Base-by-base conservation (phyloP, 2,329 filamentous ascomycete species). In the Paecilomyces sp. region DNA sequence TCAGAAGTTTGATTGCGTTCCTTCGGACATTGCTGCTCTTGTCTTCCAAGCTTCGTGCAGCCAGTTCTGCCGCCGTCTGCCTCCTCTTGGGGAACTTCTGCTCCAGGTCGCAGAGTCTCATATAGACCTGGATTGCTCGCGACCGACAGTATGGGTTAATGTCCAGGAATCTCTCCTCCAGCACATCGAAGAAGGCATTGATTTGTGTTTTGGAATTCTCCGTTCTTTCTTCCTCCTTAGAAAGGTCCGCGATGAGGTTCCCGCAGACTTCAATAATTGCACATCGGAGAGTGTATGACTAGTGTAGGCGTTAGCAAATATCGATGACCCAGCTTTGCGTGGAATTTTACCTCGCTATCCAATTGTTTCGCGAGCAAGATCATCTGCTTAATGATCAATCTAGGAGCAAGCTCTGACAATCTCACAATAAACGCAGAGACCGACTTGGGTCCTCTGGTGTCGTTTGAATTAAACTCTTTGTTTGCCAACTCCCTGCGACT, bases 401-500 rank as follows among this genome's bases (percentile, higher is more conserved):
- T 86, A 3, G 95, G 94, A 2, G 90, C 89, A 61, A 99, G 82
- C 72, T 97, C 94, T 0, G 94, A 97, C 30, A 99, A 83, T 71
- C 93, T 96, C 60, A 92, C 85, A 66, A 99, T 89, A 70, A 99
- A 99, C 0, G 90, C 85, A 13, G 94, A 97, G 7, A 97, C 91
- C 0, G 93, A 97, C 75, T 97, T 99, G 12, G 95, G 94, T 0
- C 94, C 94, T 71, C 89, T 91, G 1, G 90, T 92, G 74, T 99
- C 95, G 69, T 95, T 99, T 63, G 89, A 93, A 75, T 95, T 97
- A 79, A 97, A 99, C 71, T 97, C 93, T 73, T 96, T 99, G 76
- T 92, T 96, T 73, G 92, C 96, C 65, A 99, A 84, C 71, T 99
- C 94, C 68, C 91, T 81, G 51, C 34, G 9, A 53, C 24, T 18